Base-by-base conservation (phyloP, 1,284 basidiomycete genomes). In the Tilletia caries region DNA sequence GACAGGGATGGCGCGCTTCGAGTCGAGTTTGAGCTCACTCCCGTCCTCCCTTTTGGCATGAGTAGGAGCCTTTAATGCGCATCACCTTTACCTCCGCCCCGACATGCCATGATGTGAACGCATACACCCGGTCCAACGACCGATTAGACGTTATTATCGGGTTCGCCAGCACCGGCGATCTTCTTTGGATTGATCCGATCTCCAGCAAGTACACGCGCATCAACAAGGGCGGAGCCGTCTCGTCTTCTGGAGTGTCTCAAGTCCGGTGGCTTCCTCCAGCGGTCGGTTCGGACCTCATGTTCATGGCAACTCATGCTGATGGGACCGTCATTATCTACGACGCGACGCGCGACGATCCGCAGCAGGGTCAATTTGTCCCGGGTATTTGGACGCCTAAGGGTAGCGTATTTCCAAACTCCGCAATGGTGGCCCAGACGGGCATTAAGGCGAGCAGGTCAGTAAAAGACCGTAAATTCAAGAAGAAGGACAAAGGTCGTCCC, bases 121-220 rank as follows among this genome's bases (percentile, higher is more conserved):
- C 87, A 18, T 84, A 88, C 8, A 97, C 93, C 1, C 89, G 90
- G 10, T 89, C 88, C 6, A 86, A 89, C 3, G 91, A 92, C 66
- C 88, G 89, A 58, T 85, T 98, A 48, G 96, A 98, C 81, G 87
- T 97, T 13, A 87, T 98, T 68, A 91, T 98, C 76, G 95, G 95
- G 1, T 98, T 98, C 81, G 88, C 87, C 73, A 91, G 92, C 0
- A 62, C 58, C 32, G 95, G 95, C 18, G 95, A 98, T 84, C 86
- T 98, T 29, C 85, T 98, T 66, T 76, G 75, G 74, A 34, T 81
- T 90, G 93, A 95, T 82, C 91, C 92, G 64, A 90, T 93, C 79
- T 88, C 88, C 64, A 91, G 88, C 48, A 89, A 91, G 54, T 98
- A 97, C 80, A 89, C 88, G 8, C 91, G 95, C 32, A 86, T 97